Conservation (phyloP, 805 yeast species). For the Ogataea kodamae region DNA sequence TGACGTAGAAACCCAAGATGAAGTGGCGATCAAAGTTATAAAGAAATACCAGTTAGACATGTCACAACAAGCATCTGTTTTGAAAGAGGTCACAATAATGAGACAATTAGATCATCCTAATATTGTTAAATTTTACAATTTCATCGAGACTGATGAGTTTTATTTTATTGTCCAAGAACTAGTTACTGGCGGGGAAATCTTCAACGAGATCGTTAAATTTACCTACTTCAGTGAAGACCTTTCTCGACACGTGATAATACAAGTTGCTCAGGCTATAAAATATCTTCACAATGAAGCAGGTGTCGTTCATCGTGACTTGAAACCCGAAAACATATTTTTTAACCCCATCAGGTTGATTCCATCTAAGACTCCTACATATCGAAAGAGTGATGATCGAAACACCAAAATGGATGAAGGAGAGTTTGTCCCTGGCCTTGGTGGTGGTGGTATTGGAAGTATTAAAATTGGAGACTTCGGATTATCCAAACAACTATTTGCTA, state of each 20-base stretch:
- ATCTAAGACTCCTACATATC: constrained; percentile 33
- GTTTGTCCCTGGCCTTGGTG: constrained; percentile 77
- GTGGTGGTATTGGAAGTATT: constrained; percentile 86
- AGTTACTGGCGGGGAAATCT: constrained; percentile 76
- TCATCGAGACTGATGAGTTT: constrained; percentile 56
- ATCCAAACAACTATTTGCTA: constrained; percentile 84
- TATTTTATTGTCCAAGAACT: constrained; percentile 72
- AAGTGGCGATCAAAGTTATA: constrained; percentile 58
- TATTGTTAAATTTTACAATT: constrained; percentile 61
- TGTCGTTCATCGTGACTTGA: constrained; percentile 78
- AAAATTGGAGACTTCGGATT: constrained; percentile 95
- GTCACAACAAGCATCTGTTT: constrained; percentile 61
- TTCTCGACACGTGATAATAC: constrained; percentile 67
- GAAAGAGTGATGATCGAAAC: constrained; percentile 67
- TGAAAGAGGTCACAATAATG: constrained; percentile 78
- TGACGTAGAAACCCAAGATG: constrained; percentile 35
- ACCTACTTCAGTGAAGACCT: constrained; percentile 75
- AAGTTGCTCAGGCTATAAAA: constrained; percentile 64
- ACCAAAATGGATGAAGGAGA: constrained; percentile 84
- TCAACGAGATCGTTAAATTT: constrained; percentile 72
- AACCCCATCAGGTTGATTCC: constrained; percentile 56
- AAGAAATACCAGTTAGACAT: constrained; percentile 65
- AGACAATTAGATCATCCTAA: constrained; percentile 61
- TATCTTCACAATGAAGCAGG: constrained; percentile 73
- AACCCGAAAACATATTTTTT: constrained; percentile 74